Evolutionary conservation across 306 rosid genomes (phyloP), one percentile per base, ranked within the genome.

Genomic region (Sicyos baderoa): DNA sequence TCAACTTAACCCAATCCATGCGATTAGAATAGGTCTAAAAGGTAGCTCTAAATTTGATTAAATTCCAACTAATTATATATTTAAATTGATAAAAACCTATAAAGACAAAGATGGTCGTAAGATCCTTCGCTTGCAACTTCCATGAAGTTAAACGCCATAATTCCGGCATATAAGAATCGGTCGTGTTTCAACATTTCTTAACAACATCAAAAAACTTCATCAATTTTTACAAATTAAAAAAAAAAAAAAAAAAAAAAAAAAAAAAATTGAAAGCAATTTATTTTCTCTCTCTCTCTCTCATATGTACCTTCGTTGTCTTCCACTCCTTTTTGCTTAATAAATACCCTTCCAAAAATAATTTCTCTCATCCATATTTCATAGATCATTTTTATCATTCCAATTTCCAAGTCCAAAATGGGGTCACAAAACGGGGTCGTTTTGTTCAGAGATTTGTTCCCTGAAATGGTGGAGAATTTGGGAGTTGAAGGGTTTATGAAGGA

Each of bases 401-500:
- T 18, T 13, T 54, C 27, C 10, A 19, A 25, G n/a, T 4, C n/a
- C 25, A 61, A 25, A 35, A 69, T 70, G 74, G 63, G 29, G 9
- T 70, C 74, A 23, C 6, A 18, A 16, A 70, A 54, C 5, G 47
- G 9, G 14, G 67, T 88, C 53, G 90, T 84, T 21, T 87, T 91
- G 9, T 62, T 62, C 50, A 84, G 84, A 79, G 97, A 84, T 73
- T 82, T 55, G 70, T 91, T 91, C 55, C 97, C 96, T 16, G 75
- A 73, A 8, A 89, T 91, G 97, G 80, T 86, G 77, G 87, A 83
- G 80, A 85, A 78, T 52, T 47, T 91, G 70, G 97, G 97, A 0
- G 69, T 77, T 0, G 86, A 87, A 5, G 96, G 97, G 53, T 91
- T 87, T 22, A 84, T 89, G 87, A 78, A 84, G 80, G 97, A 89